A percentile compares a stretch with the other conserved stretches of the same genome.
Evolutionary conservation across 768 basidiomycete species (phyloP).

Genomic region (Cyclocybe cylindracea): DNA sequence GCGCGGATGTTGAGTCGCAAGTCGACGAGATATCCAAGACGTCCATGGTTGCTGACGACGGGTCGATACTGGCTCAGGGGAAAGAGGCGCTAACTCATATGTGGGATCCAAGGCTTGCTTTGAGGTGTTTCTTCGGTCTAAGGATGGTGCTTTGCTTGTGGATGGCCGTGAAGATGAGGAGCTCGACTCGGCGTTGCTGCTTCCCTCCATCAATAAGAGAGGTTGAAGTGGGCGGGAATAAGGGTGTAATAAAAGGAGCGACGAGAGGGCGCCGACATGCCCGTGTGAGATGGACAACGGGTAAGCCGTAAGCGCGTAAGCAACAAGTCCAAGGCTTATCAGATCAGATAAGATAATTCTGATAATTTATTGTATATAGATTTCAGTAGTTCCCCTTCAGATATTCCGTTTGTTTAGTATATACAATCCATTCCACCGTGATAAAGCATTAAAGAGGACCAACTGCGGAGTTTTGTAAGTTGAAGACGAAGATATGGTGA

Average conservation of each 20-base stretch:
- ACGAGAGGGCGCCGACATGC: neutral
- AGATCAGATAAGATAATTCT: constrained; percentile 6
- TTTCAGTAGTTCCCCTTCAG: too few species aligned
- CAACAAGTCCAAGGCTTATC: neutral
- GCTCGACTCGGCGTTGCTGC: constrained; percentile 10
- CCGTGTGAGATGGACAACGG: neutral
- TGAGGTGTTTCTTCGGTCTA: constrained; percentile 4
- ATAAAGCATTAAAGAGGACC: constrained; percentile 10
- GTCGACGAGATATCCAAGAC: constrained; percentile 13
- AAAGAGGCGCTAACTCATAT: constrained; percentile 18
- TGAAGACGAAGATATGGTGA: too few species aligned
- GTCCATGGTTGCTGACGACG: constrained; percentile 11
- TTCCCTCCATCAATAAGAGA: neutral
- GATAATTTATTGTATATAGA: too few species aligned
- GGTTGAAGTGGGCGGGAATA: neutral
- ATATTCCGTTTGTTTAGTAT: too few species aligned
- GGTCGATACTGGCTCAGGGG: constrained; percentile 9
- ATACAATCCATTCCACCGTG: too few species aligned
- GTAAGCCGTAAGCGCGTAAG: neutral
- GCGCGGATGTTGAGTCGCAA: constrained; percentile 20
- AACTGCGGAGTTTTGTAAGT: constrained; percentile 1
- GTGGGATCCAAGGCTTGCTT: constrained; percentile 14
- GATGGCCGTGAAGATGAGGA: constrained; percentile 15
- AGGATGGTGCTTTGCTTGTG: constrained; percentile 6
- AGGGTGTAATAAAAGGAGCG: neutral